Evolutionary conservation across 768 basidiomycete genomes (phyloP).

Genomic region (Termitomyces sp.): DNA sequence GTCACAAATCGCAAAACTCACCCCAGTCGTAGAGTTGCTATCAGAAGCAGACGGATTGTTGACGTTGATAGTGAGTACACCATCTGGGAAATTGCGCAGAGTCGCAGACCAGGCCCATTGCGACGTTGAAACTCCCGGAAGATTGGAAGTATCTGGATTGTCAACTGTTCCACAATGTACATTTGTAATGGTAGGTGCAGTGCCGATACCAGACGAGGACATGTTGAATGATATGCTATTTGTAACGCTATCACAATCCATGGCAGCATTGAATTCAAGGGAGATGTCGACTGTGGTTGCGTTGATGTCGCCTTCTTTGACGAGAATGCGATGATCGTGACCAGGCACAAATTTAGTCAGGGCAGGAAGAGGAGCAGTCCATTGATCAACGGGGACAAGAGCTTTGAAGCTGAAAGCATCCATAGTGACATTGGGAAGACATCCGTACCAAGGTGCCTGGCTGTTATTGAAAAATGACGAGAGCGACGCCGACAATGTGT

Average conservation of each 20-base stretch:
- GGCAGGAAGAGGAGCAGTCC: conserved; percentile 68
- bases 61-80: conserved; percentile 73
- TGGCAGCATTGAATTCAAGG: conserved; percentile 75
- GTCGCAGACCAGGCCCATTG: conserved; percentile 75
- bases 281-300: conserved; percentile 62
- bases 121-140: conserved; percentile 57
- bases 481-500: conserved; percentile 63
- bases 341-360: conserved; percentile 82
- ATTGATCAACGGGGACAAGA: conserved; percentile 64
- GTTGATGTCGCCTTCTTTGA: conserved; percentile 40
- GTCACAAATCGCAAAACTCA: conserved; percentile 31
- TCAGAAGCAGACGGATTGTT: conserved; percentile 47
- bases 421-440: conserved; percentile 63
- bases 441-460: conserved; percentile 68
- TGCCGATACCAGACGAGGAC: conserved; percentile 63
- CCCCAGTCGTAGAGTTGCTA: conserved; percentile 49
- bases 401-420: conserved; percentile 80
- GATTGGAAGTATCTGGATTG: conserved; percentile 42
- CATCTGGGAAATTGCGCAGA: conserved; percentile 73
- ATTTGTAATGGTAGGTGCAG: conserved; percentile 49
- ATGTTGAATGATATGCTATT: conserved; percentile 61
- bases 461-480: conserved; percentile 60
- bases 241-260: conserved; percentile 74
- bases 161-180: conserved; percentile 48
- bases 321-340: conserved; percentile 74